Evolutionary conservation across 163 green algal genomes (phyloP).

Genomic region (Coccomyxa subellipsoidea): DNA sequence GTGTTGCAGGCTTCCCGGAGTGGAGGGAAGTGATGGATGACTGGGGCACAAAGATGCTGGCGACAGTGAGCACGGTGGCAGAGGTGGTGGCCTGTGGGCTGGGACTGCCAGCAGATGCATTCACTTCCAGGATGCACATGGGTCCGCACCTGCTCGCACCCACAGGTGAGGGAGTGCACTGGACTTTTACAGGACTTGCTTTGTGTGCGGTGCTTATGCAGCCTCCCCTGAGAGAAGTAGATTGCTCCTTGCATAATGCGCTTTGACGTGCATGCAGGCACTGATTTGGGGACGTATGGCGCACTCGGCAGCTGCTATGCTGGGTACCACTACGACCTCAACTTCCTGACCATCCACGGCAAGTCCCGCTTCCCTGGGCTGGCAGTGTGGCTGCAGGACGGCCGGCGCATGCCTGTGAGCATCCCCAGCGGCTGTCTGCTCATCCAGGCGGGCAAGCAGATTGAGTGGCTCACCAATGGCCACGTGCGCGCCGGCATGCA

Average conservation of each 20-base stretch:
- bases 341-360: constrained; percentile 92
- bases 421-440: constrained; percentile 85
- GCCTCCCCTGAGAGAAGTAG: not conserved
- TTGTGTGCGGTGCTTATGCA: not conserved
- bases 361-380: constrained; percentile 85
- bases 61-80: constrained; percentile 48
- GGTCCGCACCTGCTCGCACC: constrained; percentile 90
- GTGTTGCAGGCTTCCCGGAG: constrained; percentile 58
- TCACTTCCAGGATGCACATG: constrained; percentile 69
- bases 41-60: constrained; percentile 81
- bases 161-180: constrained; percentile 56
- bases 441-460: constrained; percentile 81
- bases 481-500: constrained; percentile 79
- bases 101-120: constrained; percentile 56
- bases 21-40: constrained; percentile 77
- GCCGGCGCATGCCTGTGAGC: constrained; percentile 61
- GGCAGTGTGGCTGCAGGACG: constrained; percentile 81
- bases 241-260: not conserved
- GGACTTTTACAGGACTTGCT: not conserved
- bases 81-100: constrained; percentile 67
- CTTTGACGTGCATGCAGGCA: constrained; percentile 31
- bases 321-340: constrained; percentile 82
- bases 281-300: constrained; percentile 65
- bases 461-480: constrained; percentile 91
- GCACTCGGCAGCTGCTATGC: constrained; percentile 36